phyloP scores from a whole-genome alignment of 345 rosid species.

The Draba incana region DNA sequence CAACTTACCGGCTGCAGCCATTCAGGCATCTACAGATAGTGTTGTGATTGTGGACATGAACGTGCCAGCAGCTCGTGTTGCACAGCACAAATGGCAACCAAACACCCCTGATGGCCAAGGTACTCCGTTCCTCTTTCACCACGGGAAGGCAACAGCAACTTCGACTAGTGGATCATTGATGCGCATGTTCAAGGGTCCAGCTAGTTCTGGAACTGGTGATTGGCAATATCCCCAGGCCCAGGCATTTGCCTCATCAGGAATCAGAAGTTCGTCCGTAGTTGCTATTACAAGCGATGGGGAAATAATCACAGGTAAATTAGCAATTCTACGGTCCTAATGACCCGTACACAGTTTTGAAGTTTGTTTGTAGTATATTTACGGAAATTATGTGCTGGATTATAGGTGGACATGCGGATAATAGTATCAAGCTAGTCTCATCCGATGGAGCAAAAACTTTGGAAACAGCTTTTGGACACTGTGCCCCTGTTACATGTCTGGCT shows the following conservation, averaged over 20 bases:
- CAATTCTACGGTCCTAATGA: neutral
- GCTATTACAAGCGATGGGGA: constrained; percentile 79
- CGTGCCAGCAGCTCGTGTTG: constrained; percentile 93
- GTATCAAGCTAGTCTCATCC: constrained; percentile 80
- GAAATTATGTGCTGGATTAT: constrained; percentile 13
- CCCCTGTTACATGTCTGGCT: constrained; percentile 97
- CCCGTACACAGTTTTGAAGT: neutral
- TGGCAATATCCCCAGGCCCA: constrained; percentile 89
- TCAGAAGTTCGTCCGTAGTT: constrained; percentile 78
- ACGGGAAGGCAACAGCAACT: constrained; percentile 69
- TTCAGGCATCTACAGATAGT: constrained; percentile 84
- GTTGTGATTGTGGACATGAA: constrained; percentile 75
- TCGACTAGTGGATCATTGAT: constrained; percentile 72
- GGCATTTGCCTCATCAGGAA: constrained; percentile 86
- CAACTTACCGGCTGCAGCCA: constrained; percentile 95
- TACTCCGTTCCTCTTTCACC: constrained; percentile 90
- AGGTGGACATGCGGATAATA: constrained; percentile 98
- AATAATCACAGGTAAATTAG: constrained; percentile 73
- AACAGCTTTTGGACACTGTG: constrained; percentile 87
- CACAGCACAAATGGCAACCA: constrained; percentile 95
- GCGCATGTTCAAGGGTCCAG: constrained; percentile 91
- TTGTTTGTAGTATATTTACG: constrained; percentile 23
- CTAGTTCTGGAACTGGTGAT: constrained; percentile 62
- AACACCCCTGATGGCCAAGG: constrained; percentile 97
- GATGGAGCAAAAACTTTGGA: constrained; percentile 93